A percentile compares a stretch with the other conserved stretches of the same genome.
These are phyloP conservation scores for Sarocladiaceae sp. DNA, from an alignment of 2,329 filamentous ascomycete genomes.

Conservation along the genomic window DNA sequence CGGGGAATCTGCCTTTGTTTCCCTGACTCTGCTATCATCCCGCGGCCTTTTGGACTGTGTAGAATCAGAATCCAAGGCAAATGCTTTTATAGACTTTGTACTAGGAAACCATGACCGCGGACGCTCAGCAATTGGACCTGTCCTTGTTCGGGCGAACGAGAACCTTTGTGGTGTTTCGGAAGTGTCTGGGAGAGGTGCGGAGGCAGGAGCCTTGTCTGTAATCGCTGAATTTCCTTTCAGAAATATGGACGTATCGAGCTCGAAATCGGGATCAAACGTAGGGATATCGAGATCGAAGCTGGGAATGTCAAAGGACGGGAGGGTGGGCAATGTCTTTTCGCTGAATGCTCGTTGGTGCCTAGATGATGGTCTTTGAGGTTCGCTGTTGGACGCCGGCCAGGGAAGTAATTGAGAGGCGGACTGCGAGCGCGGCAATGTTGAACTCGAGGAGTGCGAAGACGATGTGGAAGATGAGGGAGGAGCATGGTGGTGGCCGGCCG, in stretches of 20 bases:
- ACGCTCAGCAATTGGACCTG: conserved; percentile 43
- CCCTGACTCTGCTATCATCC: background rate
- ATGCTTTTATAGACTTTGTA: conserved; percentile 34
- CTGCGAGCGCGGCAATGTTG: conserved; percentile 23
- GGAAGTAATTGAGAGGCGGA: conserved; percentile 28
- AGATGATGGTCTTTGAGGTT: conserved; percentile 18
- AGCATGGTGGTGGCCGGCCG: conserved; percentile 23
- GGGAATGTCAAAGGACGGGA: conserved; percentile 42
- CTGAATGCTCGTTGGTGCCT: conserved; percentile 16
- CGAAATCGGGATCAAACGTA: conserved; percentile 46
- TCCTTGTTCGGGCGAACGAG: conserved; percentile 29
- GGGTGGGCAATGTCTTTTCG: conserved; percentile 13
- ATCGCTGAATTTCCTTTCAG: conserved; percentile 28
- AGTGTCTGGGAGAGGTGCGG: conserved; percentile 9
- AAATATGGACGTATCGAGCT: conserved; percentile 43
- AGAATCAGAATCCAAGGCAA: background rate
- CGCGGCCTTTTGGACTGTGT: background rate
- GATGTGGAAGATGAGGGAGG: conserved; percentile 18
- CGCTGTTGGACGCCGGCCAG: conserved; percentile 19
- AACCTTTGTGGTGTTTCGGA: conserved; percentile 8
- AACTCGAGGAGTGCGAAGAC: background rate
- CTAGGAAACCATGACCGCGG: conserved; percentile 49
- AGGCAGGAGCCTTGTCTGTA: conserved; percentile 26
- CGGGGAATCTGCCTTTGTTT: background rate
- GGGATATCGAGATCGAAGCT: conserved; percentile 50